Evolutionary conservation across 495 filamentous ascomycete species (phyloP).

Genomic region (Daldinia concentrica): DNA sequence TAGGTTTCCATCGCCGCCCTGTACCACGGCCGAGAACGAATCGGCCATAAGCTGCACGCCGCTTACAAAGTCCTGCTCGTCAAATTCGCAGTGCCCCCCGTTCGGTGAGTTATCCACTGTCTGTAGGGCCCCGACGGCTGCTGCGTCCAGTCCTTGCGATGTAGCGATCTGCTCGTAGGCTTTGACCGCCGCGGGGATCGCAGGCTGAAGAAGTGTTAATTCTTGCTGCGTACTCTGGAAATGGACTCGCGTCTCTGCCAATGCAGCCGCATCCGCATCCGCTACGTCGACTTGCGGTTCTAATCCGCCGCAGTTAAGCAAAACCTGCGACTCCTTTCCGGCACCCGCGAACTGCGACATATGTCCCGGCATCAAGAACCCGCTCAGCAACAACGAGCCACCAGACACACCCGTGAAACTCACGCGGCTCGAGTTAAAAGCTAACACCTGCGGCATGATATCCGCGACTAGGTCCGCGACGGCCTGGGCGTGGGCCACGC

Average conservation of each 20-base stretch:
- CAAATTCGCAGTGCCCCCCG: constrained; percentile 63
- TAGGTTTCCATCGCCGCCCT: constrained; percentile 55
- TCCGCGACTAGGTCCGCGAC: constrained; percentile 54
- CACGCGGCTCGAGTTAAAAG: constrained; percentile 54
- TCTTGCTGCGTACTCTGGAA: constrained; percentile 62
- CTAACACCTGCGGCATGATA: constrained; percentile 54
- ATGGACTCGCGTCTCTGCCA: constrained; percentile 53
- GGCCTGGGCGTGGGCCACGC: constrained; percentile 58
- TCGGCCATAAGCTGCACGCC: constrained; percentile 60
- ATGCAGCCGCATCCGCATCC: constrained; percentile 46
- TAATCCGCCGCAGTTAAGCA: constrained; percentile 60
- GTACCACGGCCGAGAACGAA: constrained; percentile 56
- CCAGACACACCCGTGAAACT: constrained; percentile 61
- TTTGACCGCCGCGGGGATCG: constrained; percentile 55
- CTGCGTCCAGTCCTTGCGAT: constrained; percentile 46
- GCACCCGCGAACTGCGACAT: constrained; percentile 51
- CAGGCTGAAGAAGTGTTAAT: constrained; percentile 52
- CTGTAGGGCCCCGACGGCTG: constrained; percentile 54
- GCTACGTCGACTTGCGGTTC: constrained; percentile 55
- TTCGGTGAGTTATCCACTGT: constrained; percentile 59
- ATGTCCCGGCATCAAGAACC: constrained; percentile 61
- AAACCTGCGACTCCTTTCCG: constrained; percentile 49
- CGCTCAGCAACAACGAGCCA: constrained; percentile 55
- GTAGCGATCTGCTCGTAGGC: constrained; percentile 58
- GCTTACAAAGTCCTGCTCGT: constrained; percentile 56